Evolutionary conservation across 2,329 filamentous ascomycete genomes (phyloP).

Genomic region (Zymoseptoria brevis): DNA sequence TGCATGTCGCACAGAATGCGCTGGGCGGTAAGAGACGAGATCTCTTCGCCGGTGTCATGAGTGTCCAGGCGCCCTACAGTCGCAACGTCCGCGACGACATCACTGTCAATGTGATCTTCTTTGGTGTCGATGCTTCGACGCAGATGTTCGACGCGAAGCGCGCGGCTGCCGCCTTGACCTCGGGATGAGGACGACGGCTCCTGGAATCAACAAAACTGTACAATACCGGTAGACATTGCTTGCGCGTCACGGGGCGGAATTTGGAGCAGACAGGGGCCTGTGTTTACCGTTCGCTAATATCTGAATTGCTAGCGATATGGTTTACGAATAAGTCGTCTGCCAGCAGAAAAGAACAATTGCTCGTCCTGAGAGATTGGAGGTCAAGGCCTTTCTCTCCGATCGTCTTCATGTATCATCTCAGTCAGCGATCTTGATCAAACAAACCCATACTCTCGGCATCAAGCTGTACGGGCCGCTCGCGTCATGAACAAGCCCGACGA

Average conservation of each 20-base stretch:
- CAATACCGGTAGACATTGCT: neutral
- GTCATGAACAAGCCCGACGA: slow-evolving; percentile 1
- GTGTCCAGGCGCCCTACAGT: slow-evolving; percentile 26
- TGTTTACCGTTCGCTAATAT: neutral
- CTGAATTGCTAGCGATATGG: neutral
- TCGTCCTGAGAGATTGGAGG: no score
- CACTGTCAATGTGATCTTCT: slow-evolving; percentile 48
- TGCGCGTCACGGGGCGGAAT: neutral
- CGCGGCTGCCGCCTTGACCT: neutral
- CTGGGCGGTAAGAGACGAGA: slow-evolving; percentile 41
- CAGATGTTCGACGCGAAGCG: neutral
- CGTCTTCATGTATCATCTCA: neutral
- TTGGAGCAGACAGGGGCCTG: neutral
- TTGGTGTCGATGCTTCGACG: slow-evolving; percentile 29
- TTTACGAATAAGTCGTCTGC: neutral
- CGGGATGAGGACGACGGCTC: neutral
- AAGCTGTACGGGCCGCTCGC: neutral
- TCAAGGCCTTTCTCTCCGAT: neutral
- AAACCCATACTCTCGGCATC: slow-evolving; percentile 1
- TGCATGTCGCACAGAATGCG: slow-evolving; percentile 46
- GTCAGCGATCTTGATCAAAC: neutral
- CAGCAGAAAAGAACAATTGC: no score
- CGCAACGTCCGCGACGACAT: slow-evolving; percentile 43
- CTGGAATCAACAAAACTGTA: neutral
- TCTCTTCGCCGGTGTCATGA: slow-evolving; percentile 35